Evolutionary conservation across 352 stramenopile genomes (phyloP).

Genomic region (Aphanomyces cochlioides): DNA sequence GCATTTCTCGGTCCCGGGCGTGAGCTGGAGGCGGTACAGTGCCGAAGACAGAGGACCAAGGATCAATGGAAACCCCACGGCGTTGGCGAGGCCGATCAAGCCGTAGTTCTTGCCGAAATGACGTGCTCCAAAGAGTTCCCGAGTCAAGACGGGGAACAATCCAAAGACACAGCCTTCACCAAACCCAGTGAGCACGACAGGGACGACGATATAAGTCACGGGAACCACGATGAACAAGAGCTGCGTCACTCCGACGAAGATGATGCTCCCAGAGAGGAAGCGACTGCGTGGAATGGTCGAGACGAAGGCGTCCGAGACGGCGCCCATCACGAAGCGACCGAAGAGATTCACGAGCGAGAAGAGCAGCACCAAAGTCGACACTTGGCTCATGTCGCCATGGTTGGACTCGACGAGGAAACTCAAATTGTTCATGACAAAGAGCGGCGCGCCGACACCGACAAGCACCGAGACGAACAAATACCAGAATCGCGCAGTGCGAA

Average conservation of each 20-base stretch:
- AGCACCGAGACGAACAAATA: slow-evolving; percentile 65
- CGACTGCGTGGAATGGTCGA: slow-evolving; percentile 49
- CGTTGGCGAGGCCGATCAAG: slow-evolving; percentile 68
- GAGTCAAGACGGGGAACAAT: slow-evolving; percentile 60
- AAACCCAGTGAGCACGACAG: slow-evolving; percentile 54
- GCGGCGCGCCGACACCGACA: slow-evolving; percentile 60
- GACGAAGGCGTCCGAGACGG: slow-evolving; percentile 59
- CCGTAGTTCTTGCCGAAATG: slow-evolving; percentile 83
- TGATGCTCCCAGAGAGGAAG: slow-evolving; percentile 51
- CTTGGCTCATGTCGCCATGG: slow-evolving; percentile 43
- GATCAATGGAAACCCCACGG: slow-evolving; percentile 66
- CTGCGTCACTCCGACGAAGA: slow-evolving; percentile 59
- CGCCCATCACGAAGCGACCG: slow-evolving; percentile 50
- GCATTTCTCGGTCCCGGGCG: slow-evolving; percentile 47
- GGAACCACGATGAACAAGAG: slow-evolving; percentile 54
- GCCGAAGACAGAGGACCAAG: slow-evolving; percentile 63
- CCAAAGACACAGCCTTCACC: slow-evolving; percentile 74
- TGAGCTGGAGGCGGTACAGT: slow-evolving; percentile 43
- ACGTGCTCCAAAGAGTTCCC: slow-evolving; percentile 58
- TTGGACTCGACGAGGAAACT: slow-evolving; percentile 71
- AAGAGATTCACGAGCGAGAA: slow-evolving; percentile 70
- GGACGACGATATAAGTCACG: slow-evolving; percentile 41
- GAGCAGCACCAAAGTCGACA: slow-evolving; percentile 59
- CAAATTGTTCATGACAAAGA: slow-evolving; percentile 81
- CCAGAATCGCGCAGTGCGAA: slow-evolving; percentile 59